A percentile compares a stretch with the other conserved stretches of the same genome.
phyloP scores from a whole-genome alignment of 139 green algal species.

The Closterium sp. region DNA sequence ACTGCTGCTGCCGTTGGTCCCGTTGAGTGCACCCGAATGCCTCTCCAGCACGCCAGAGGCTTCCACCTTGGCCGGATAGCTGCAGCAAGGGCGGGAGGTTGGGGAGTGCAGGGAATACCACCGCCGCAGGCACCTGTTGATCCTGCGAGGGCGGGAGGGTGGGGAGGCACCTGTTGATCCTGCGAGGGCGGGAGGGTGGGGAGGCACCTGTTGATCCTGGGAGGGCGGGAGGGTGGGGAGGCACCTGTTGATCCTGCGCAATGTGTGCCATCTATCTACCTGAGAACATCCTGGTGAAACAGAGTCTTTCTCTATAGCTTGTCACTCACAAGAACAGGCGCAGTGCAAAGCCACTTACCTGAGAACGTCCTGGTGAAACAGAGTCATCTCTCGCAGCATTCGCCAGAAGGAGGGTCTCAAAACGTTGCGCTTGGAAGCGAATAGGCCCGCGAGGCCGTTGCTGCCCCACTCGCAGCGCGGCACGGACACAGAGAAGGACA shows the following conservation, averaged over 20 bases:
- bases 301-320: slow-evolving; percentile 89
- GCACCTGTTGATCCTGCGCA: no score
- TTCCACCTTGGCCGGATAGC: not conserved
- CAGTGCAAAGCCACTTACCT: slow-evolving; percentile 40
- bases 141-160: no score
- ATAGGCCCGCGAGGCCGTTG: slow-evolving; percentile 73
- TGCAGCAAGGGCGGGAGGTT: not conserved
- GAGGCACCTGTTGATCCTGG: no score
- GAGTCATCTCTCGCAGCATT: slow-evolving; percentile 89
- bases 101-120: no score
- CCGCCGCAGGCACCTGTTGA: no score
- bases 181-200: no score
- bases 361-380: slow-evolving; percentile 63
- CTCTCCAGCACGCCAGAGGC: not conserved
- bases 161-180: no score
- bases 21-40: not conserved
- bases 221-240: no score
- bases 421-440: slow-evolving; percentile 78
- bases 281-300: slow-evolving; percentile 60
- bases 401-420: slow-evolving; percentile 66
- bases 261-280: not conserved
- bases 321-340: slow-evolving; percentile 67
- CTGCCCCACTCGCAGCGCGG: slow-evolving; percentile 82
- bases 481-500: slow-evolving; percentile 84
- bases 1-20: not conserved